Percentiles rank a stretch among this genome's conserved stretches.
phyloP scores from a whole-genome alignment of 345 rosid species.

The Turritis glabra region DNA sequence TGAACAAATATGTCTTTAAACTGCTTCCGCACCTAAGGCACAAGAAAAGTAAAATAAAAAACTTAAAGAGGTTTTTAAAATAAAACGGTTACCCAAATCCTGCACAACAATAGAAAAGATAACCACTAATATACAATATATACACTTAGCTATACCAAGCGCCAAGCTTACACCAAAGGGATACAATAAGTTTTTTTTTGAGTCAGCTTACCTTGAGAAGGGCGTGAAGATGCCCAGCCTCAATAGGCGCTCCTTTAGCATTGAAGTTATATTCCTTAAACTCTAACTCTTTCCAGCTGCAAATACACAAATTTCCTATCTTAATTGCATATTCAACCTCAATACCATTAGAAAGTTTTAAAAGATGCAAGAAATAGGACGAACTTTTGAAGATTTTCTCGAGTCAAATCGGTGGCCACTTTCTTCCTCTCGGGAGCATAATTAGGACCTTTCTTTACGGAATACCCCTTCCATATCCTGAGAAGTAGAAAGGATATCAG shows the following conservation, averaged over 20 bases:
- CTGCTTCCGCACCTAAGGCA: conserved; percentile 65
- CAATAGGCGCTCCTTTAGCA: conserved; percentile 81
- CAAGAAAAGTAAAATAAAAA: neutral
- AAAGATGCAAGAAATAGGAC: neutral
- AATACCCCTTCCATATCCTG: conserved; percentile 33
- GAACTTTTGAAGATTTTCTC: conserved; percentile 84
- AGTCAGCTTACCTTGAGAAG: conserved; percentile 62
- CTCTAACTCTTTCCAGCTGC: conserved; percentile 79
- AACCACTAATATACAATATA: neutral
- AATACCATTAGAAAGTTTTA: neutral
- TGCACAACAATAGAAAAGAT: neutral
- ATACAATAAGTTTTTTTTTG: neutral
- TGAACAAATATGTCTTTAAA: conserved; percentile 71
- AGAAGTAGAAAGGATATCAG: neutral
- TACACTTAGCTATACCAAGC: neutral
- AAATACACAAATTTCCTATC: conserved; percentile 2
- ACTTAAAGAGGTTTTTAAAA: neutral
- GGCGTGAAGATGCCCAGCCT: conserved; percentile 89
- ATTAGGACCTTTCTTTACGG: conserved; percentile 58
- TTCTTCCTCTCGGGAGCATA: conserved; percentile 81
- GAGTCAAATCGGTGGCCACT: conserved; percentile 81
- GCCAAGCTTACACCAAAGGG: neutral
- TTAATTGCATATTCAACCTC: neutral
- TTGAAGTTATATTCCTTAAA: conserved; percentile 89
- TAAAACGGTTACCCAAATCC: neutral